These are phyloP conservation scores for Pythium guiyangense DNA, from an alignment of 352 stramenopile species.

Conservation along the genomic window DNA sequence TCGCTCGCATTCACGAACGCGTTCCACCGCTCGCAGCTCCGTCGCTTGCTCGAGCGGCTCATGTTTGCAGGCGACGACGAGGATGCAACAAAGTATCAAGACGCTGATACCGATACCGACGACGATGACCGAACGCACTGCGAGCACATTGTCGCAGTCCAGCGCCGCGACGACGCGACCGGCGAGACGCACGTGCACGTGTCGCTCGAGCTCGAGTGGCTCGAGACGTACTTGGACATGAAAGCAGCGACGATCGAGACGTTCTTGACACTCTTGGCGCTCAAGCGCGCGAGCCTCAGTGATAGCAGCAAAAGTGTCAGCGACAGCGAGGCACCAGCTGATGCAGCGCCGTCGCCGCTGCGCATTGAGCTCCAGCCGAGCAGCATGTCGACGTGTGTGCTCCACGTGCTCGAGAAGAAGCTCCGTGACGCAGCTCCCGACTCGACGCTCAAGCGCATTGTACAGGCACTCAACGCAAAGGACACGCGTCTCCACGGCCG, in stretches of 20 bases:
- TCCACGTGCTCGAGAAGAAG: slow-evolving; percentile 55
- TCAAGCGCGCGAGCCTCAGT: slow-evolving; percentile 25
- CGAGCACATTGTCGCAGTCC: slow-evolving; percentile 6
- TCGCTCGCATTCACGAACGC: slow-evolving; percentile 71
- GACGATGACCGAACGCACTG: neutral
- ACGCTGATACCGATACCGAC: neutral
- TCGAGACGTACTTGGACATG: slow-evolving; percentile 65
- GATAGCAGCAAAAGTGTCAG: neutral
- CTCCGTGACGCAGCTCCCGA: slow-evolving; percentile 24
- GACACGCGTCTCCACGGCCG: slow-evolving; percentile 9
- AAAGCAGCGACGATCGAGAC: slow-evolving; percentile 73
- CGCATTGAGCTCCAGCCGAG: slow-evolving; percentile 31
- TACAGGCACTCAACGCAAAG: slow-evolving; percentile 12
- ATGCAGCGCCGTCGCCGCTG: neutral
- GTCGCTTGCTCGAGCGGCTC: slow-evolving; percentile 36
- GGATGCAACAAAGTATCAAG: neutral
- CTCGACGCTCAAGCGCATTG: slow-evolving; percentile 34
- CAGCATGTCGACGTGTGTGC: slow-evolving; percentile 45
- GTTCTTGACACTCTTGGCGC: slow-evolving; percentile 60
- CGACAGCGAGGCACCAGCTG: too few species aligned
- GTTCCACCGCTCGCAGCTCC: slow-evolving; percentile 49
- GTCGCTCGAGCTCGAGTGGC: slow-evolving; percentile 50
- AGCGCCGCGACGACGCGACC: neutral
- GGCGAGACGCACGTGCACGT: slow-evolving; percentile 12
- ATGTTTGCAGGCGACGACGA: slow-evolving; percentile 14